Base-by-base conservation (phyloP, 2,329 filamentous ascomycete species). In the Fusarium incarnatum region DNA sequence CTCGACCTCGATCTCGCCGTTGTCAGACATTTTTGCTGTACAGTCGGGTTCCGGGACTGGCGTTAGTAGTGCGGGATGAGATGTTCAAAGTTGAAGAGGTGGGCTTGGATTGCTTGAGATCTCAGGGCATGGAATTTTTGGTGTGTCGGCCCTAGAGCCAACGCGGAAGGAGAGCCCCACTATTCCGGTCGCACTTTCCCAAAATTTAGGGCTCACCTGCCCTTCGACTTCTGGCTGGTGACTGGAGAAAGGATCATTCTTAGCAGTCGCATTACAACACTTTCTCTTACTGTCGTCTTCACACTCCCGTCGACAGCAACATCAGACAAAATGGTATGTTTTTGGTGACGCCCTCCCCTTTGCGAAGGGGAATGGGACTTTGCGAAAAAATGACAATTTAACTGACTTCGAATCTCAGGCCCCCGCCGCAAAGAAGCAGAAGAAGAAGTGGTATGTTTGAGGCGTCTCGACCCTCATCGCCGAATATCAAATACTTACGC, bases 1-100 rank as follows among this genome's bases (percentile, higher is more conserved):
- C 84, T 93, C 92, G 85, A 96, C 92, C 88, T 97, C 94, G 85
- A 97, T 92, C 88, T 97, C 94, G 88, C 92, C 94, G 86, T 85
- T 87, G 87, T 97, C 94, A 92, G 94, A 97, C 94, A 97, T 97
- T 80, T 85, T 92, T 86, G 84, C 79, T 80, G 76, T 77, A 78
- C 79, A 79, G 78, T 77, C 49, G 75, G 71, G 70, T 79, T 78
- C 42, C 48, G 76, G 73, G 42, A 77, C 76, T 78, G 77, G 77
- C 76, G 60, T 81, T 79, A 79, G 78, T 80, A 74, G 79, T 79
- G 59, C 61, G 61, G 59, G 60, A 79, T 77, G 80, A 65, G 45
- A 55, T 60, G 41, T 79, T 79, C 72, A 75, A 68, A 60, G 53
- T 65, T 65, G 32, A 64, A 60, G 45, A 64, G 54, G 61, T 66